Evolutionary conservation across 2,329 filamentous ascomycete genomes (phyloP).

Genomic region (Curvularia sp.): DNA sequence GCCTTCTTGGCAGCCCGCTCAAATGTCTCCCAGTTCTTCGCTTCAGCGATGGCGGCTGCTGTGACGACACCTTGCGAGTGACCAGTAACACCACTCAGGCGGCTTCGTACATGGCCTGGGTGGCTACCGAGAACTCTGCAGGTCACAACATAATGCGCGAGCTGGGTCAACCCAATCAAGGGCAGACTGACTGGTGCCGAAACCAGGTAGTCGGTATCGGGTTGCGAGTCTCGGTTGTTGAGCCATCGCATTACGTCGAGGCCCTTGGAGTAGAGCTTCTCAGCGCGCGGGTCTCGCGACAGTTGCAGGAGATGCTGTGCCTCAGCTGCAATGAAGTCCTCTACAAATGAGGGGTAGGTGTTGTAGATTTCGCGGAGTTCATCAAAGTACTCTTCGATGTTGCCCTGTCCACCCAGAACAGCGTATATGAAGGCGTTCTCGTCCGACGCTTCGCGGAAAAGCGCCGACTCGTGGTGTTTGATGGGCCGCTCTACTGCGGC

Average conservation of each 20-base stretch:
- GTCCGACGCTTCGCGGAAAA: constrained; percentile 87
- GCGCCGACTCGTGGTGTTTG: constrained; percentile 90
- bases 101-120: constrained; percentile 84
- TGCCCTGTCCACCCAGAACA: constrained; percentile 96
- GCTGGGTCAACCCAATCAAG: constrained; percentile 92
- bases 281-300: constrained; percentile 81
- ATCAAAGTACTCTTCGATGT: constrained; percentile 99
- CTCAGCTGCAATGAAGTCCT: constrained; percentile 80
- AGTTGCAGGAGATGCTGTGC: constrained; percentile 88
- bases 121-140: constrained; percentile 90
- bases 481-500: constrained; percentile 83
- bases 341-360: constrained; percentile 90
- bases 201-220: constrained; percentile 80
- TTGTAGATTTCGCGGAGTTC: constrained; percentile 90
- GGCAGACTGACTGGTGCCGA: constrained; percentile 76
- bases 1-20: constrained; percentile 79
- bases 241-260: constrained; percentile 95
- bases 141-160: constrained; percentile 93
- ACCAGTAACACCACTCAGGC: constrained; percentile 86
- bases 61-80: constrained; percentile 97
- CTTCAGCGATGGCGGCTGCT: constrained; percentile 87
- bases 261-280: constrained; percentile 98
- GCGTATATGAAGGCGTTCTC: constrained; percentile 85
- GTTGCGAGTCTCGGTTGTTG: constrained; percentile 84
- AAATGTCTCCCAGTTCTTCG: constrained; percentile 92